Base-by-base conservation (phyloP, 768 basidiomycete genomes). In the Myochromella boudieri region DNA sequence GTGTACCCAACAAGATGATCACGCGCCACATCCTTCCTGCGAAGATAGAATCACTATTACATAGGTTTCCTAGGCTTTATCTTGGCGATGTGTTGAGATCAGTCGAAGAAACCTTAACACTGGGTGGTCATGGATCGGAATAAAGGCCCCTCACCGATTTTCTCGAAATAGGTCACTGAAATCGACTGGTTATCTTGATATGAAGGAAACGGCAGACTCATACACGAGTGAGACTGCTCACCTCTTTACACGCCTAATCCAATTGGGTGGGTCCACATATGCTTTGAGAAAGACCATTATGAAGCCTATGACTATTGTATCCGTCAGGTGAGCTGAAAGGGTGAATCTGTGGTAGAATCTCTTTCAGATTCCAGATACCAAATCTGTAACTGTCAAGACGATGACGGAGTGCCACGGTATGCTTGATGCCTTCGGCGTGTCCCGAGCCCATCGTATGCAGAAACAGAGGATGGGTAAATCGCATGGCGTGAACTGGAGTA, bases 351-450 rank as follows among this genome's bases (percentile, higher is more conserved):
- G 21, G 34, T 44, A 26, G 43, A 43, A 31, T 11, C 29, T n/a
- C n/a, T 6, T 36, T 29, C 3, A 22, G 39, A 39, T 44, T 14
- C 21, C 25, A 17, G n/a, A n/a, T n/a, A 17, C 36, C 42, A 32
- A 21, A 29, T 39, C 37, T 31, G 18, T 12, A 28, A 4, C 29
- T 44, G 42, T 27, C 42, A 40, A 43, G 37, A 41, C 27, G 36
- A 40, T 31, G 44, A 44, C 48, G 48, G 48, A 44, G 48, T 37
- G 48, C 48, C 37, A 37, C 4, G 28, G 42, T n/a, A 17, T 34
- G 26, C 9, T 22, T 43, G 27, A 12, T 31, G 26, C 42, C 15
- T 42, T 51, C 44, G 39, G 44, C 28, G 41, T 47, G 41, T 38
- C 39, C 46, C 51, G 51, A 47, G 28, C n/a, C n/a, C n/a, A n/a